Conservation (phyloP, 2,329 filamentous ascomycete species). For the Curvularia eragrostidis region DNA sequence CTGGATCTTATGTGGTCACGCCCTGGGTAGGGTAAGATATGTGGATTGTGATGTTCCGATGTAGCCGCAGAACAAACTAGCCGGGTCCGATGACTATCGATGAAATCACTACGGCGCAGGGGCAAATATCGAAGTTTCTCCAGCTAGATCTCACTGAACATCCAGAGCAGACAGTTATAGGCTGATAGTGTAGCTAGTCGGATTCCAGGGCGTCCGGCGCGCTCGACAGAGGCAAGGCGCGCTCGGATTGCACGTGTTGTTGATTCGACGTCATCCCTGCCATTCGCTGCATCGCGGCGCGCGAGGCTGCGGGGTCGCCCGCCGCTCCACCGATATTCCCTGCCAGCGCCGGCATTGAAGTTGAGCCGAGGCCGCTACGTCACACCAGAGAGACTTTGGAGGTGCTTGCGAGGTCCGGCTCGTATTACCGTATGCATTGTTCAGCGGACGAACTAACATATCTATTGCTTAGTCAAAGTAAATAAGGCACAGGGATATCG, state of each 20-base stretch:
- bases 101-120: constrained; percentile 21
- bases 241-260: constrained; percentile 5
- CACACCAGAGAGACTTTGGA: constrained; percentile 11
- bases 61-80: constrained; percentile 24
- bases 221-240: background rate
- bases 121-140: background rate
- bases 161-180: background rate
- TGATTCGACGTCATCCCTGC: constrained; percentile 28
- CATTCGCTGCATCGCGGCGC: constrained; percentile 6
- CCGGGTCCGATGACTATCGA: constrained; percentile 21
- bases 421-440: too few species aligned
- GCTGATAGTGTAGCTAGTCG: background rate
- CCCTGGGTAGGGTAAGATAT: constrained; percentile 4
- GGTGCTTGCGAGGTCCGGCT: constrained; percentile 19
- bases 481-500: background rate
- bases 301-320: constrained; percentile 21
- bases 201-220: constrained; percentile 9
- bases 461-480: background rate
- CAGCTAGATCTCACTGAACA: background rate
- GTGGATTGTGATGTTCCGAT: constrained; percentile 17
- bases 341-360: constrained; percentile 5
- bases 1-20: constrained; percentile 1
- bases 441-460: too few species aligned
- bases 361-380: constrained; percentile 9
- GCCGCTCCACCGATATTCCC: constrained; percentile 10